Conservation (phyloP, 345 rosid species). For the Boechera stricta region DNA sequence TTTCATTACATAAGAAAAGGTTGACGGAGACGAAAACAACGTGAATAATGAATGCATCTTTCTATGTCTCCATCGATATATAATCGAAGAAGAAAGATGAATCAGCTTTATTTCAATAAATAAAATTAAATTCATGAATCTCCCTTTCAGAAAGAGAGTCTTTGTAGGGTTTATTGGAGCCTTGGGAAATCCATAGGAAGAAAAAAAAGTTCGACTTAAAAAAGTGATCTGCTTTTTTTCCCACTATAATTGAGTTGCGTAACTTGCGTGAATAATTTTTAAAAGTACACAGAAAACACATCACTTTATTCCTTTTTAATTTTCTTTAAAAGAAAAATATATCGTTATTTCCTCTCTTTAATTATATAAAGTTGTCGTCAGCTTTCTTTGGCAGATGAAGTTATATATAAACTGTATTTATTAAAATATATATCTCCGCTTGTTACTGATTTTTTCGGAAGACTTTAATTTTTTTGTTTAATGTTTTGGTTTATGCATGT, state of each 20-base stretch:
- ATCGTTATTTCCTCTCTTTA: background rate
- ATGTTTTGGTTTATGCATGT: background rate
- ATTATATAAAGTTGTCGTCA: constrained; percentile 16
- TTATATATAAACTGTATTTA: background rate
- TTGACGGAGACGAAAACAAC: constrained; percentile 16
- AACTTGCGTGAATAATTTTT: constrained; percentile 21
- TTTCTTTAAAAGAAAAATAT: background rate
- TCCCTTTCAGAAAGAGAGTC: constrained; percentile 30
- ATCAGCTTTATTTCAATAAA: constrained; percentile 1
- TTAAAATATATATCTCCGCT: background rate
- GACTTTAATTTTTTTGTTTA: background rate
- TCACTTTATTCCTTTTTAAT: constrained; percentile 14
- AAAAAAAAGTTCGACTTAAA: background rate
- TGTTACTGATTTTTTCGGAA: background rate
- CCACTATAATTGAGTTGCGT: constrained; percentile 34
- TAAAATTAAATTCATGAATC: constrained; percentile 9
- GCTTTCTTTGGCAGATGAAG: constrained; percentile 13
- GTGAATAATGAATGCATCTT: constrained; percentile 15
- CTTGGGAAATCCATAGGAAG: constrained; percentile 33
- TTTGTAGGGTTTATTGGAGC: constrained; percentile 34
- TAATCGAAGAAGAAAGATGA: constrained; percentile 22
- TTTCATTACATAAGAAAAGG: constrained; percentile 16
- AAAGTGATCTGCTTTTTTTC: constrained; percentile 22
- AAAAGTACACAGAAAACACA: constrained; percentile 11
- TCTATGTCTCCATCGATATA: constrained; percentile 1